Percentiles rank a stretch among this genome's conserved stretches.
These are phyloP conservation scores for Narthecium ossifragum DNA, from an alignment of 106 monocot species.

Conservation along the genomic window DNA sequence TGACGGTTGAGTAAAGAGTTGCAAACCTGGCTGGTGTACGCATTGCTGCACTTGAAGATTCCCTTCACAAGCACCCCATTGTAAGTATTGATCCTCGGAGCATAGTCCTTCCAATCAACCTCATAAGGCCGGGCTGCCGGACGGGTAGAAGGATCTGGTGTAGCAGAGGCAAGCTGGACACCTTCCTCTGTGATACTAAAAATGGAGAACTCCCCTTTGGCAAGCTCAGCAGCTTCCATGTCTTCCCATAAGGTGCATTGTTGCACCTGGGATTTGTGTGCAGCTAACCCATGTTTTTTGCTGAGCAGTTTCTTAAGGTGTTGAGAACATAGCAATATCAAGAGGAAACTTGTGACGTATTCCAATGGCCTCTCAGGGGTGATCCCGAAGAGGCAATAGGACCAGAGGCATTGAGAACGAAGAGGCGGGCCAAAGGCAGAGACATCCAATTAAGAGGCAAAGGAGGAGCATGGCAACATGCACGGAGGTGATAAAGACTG, in stretches of 20 bases:
- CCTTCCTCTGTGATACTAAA: conserved; percentile 34
- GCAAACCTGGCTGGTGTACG: conserved; percentile 55
- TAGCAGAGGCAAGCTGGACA: conserved; percentile 42
- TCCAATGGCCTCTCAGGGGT: too few species aligned
- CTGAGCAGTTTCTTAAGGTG: too few species aligned
- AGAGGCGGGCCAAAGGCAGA: too few species aligned
- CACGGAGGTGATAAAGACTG: too few species aligned
- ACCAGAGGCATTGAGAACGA: too few species aligned
- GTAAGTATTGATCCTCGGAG: conserved; percentile 67
- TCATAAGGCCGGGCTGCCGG: conserved; percentile 8
- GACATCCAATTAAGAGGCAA: too few species aligned
- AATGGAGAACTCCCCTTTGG: conserved; percentile 46
- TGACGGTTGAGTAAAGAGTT: neutral
- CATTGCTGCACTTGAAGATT: conserved; percentile 62
- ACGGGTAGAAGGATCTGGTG: too few species aligned
- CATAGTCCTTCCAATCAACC: conserved; percentile 54
- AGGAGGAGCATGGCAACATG: too few species aligned
- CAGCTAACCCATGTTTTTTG: conserved; percentile 35
- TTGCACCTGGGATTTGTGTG: conserved; percentile 38
- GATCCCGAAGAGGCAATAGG: too few species aligned
- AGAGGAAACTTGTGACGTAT: too few species aligned
- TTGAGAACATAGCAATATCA: too few species aligned
- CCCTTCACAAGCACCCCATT: conserved; percentile 77
- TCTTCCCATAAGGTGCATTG: conserved; percentile 44
- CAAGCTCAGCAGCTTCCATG: conserved; percentile 35